Base-by-base conservation (phyloP, 148 eudicot genomes). In the Silene latifolia region DNA sequence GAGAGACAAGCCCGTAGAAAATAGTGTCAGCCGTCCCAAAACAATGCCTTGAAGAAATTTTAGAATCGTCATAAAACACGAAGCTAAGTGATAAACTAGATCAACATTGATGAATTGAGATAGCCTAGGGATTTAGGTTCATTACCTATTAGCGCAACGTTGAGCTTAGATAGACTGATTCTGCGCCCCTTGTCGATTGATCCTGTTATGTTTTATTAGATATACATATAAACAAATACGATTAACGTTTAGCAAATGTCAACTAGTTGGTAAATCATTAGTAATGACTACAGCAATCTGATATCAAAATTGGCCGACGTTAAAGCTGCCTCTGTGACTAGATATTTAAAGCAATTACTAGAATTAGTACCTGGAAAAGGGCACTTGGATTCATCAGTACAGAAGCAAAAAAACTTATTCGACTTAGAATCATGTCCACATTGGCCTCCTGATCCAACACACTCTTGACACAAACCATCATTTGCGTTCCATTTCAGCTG, bases 351-450 rank as follows among this genome's bases (percentile, higher is more conserved):
- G 29, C 29, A 27, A 27, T 27, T 27, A 27, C 29, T 27, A n/a
- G n/a, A n/a, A n/a, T n/a, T n/a, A n/a, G n/a, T 72, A 78, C 81
- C 81, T 73, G 81, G 51, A 27, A 73, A 79, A 66, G 75, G 67
- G 69, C 82, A 79, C n/a, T 18, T 82, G 57, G 61, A 62, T 66
- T 68, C 17, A 67, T 86, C 84, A 15, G 25, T 5, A 47, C 97
- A 87, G 25, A 84, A 83, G 63, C 97, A 91, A 48, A 77, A 51
- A 78, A 91, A 88, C 42, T 69, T 76, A 5, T 24, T 53, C 0
- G 85, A 23, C 62, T 11, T 57, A 42, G 78, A 56, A 47, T 83
- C 70, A 44, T 74, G 83, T 17, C 93, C 97, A 68, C 97, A 91
- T 66, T 73, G 61, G 23, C 93, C 94, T 2, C 90, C 87, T 9